Evolutionary conservation across 2,329 filamentous ascomycete genomes (phyloP).

Genomic region (Lachnellula cervina): DNA sequence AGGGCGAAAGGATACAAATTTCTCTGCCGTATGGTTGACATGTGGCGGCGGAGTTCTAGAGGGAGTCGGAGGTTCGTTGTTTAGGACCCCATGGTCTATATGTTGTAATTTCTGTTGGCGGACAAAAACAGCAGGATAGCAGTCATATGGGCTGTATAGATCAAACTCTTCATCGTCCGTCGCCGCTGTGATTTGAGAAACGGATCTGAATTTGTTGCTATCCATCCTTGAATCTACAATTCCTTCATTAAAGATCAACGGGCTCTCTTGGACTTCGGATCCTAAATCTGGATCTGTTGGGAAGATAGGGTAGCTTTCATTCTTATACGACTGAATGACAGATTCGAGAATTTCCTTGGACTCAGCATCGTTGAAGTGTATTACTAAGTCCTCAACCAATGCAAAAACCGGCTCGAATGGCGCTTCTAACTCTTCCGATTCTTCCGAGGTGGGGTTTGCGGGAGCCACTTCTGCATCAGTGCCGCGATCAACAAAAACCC

Average conservation of each 20-base stretch:
- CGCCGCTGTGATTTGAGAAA: constrained; percentile 10
- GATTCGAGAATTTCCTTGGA: constrained; percentile 41
- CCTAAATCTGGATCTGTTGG: background rate
- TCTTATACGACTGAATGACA: constrained; percentile 43
- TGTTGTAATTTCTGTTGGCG: background rate
- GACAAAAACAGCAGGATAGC: constrained; percentile 4
- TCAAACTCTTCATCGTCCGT: constrained; percentile 12
- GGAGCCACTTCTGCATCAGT: constrained; percentile 31
- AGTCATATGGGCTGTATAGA: constrained; percentile 6
- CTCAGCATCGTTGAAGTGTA: constrained; percentile 46
- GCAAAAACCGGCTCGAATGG: constrained; percentile 43
- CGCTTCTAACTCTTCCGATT: background rate
- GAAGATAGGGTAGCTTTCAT: constrained; percentile 33
- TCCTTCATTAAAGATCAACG: background rate
- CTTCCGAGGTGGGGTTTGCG: background rate
- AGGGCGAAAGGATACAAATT: constrained; percentile 20
- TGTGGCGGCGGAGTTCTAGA: constrained; percentile 1
- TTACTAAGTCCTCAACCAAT: constrained; percentile 50
- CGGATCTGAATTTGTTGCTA: background rate
- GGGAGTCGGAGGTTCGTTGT: constrained; percentile 1
- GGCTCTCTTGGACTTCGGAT: background rate
- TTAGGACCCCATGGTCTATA: background rate
- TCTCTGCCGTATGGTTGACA: constrained; percentile 3
- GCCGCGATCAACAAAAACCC: constrained; percentile 37
- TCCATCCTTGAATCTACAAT: background rate